phyloP scores from a whole-genome alignment of 805 yeast genomes.

The Alloascoidea hylecoeti region DNA sequence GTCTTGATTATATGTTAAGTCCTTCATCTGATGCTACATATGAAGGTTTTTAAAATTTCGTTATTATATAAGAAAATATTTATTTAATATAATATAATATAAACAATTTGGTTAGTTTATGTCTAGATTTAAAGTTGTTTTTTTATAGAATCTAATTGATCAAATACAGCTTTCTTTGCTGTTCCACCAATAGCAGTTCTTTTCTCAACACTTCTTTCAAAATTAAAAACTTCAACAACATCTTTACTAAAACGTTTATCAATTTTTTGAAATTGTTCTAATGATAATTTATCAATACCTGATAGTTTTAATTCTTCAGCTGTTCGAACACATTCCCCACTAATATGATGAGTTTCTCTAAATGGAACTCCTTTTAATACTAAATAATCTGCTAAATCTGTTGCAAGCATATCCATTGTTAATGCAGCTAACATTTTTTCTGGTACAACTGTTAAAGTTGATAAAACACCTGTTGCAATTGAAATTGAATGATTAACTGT shows the following conservation, averaged over 20 bases:
- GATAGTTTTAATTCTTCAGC: constrained; percentile 70
- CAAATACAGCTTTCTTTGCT: constrained; percentile 75
- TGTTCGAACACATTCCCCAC: constrained; percentile 90
- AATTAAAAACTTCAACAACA: constrained; percentile 68
- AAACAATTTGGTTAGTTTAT: too few relatives aligned
- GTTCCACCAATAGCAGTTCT: constrained; percentile 97
- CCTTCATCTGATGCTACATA: too few relatives aligned
- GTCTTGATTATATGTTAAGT: constrained; percentile 22
- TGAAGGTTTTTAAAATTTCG: too few relatives aligned
- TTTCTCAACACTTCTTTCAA: constrained; percentile 91
- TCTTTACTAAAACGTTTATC: constrained; percentile 73
- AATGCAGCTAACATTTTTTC: constrained; percentile 76
- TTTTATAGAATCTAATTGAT: constrained; percentile 45
- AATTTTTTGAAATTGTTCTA: constrained; percentile 67
- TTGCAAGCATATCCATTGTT: constrained; percentile 98
- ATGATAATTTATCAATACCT: constrained; percentile 76
- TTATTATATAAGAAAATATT: too few relatives aligned
- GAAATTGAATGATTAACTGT: constrained; percentile 90
- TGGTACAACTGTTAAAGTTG: constrained; percentile 64
- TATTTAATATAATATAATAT: too few relatives aligned
- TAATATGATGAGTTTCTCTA: constrained; percentile 97
- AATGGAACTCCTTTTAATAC: constrained; percentile 98
- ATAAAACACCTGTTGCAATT: constrained; percentile 92
- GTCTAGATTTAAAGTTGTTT: too few relatives aligned
- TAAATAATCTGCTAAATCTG: constrained; percentile 94